These are phyloP conservation scores for Vitis rotundifolia DNA, from an alignment of 164 flowering plant genomes.

Conservation along the genomic window DNA sequence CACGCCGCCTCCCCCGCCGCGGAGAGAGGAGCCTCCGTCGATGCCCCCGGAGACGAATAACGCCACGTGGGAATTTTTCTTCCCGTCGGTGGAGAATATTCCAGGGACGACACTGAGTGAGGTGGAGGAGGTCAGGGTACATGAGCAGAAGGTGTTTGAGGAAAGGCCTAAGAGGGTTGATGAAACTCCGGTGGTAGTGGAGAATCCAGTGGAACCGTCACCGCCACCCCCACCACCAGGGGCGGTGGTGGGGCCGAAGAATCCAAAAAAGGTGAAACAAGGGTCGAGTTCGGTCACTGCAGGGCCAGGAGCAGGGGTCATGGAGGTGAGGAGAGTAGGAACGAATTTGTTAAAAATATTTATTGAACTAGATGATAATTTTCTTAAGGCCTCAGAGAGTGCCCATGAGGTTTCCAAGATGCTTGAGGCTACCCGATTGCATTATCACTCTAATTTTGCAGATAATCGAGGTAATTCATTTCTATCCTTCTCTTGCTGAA, in stretches of 20 bases:
- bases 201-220: conserved; percentile 5
- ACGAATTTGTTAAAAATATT: conserved; percentile 42
- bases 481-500: background rate
- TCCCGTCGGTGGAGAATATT: conserved; percentile 33
- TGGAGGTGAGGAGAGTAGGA: conserved; percentile 28
- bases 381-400: conserved; percentile 62
- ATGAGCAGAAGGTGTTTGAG: conserved; percentile 9
- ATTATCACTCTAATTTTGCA: conserved; percentile 76
- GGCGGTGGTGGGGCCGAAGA: conserved; percentile 6
- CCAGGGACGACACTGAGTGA: conserved; percentile 47
- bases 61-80: conserved; percentile 39
- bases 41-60: conserved; percentile 2
- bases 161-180: conserved; percentile 13
- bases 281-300: background rate
- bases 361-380: conserved; percentile 58
- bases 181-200: conserved; percentile 4
- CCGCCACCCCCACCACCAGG: background rate
- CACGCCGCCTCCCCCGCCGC: conserved; percentile 21
- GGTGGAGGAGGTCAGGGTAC: conserved; percentile 26
- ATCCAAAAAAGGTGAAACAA: conserved; percentile 30
- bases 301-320: background rate
- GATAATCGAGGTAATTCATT: conserved; percentile 56
- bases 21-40: background rate
- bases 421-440: conserved; percentile 70
- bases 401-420: conserved; percentile 69